Percentiles rank a stretch among this genome's conserved stretches.
Evolutionary conservation across 2,329 filamentous ascomycete genomes (phyloP).

Genomic region (Septoria linicola): DNA sequence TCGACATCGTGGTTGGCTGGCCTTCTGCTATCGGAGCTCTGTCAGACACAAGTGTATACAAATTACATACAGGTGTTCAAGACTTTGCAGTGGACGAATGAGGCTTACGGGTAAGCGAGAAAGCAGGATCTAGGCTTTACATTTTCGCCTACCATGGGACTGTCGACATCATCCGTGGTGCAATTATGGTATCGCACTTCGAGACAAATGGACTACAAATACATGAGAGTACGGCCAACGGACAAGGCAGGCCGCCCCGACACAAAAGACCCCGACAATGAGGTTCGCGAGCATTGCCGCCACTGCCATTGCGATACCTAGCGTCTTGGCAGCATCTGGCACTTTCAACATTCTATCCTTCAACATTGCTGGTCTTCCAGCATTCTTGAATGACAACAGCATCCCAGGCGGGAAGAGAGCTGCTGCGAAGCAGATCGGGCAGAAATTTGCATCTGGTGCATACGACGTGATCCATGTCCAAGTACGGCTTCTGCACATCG

Average conservation of each 20-base stretch:
- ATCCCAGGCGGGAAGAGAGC: slow-evolving; percentile 61
- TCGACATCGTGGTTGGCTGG: too few species aligned
- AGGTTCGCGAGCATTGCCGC: background rate
- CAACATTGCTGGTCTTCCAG: slow-evolving; percentile 62
- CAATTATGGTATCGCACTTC: too few species aligned
- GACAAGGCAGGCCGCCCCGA: background rate
- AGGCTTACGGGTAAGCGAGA: too few species aligned
- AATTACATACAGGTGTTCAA: too few species aligned
- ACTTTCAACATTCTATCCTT: slow-evolving; percentile 54
- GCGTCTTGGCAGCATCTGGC: slow-evolving; percentile 1
- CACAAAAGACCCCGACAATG: background rate
- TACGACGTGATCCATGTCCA: slow-evolving; percentile 64
- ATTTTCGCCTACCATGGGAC: too few species aligned
- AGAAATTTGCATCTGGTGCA: slow-evolving; percentile 55
- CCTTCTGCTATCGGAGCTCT: too few species aligned
- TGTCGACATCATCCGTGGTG: too few species aligned
- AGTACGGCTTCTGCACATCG: slow-evolving; percentile 31
- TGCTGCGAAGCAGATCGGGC: slow-evolving; percentile 59
- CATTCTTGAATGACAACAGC: slow-evolving; percentile 58
- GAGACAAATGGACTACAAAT: background rate
- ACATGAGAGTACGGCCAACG: background rate
- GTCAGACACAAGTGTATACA: too few species aligned
- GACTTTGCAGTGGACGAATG: too few species aligned
- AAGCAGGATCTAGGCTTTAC: too few species aligned
- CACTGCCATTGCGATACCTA: background rate